Base-by-base conservation (phyloP, 495 filamentous ascomycete species). In the Lasiosphaeriaceae sp. region DNA sequence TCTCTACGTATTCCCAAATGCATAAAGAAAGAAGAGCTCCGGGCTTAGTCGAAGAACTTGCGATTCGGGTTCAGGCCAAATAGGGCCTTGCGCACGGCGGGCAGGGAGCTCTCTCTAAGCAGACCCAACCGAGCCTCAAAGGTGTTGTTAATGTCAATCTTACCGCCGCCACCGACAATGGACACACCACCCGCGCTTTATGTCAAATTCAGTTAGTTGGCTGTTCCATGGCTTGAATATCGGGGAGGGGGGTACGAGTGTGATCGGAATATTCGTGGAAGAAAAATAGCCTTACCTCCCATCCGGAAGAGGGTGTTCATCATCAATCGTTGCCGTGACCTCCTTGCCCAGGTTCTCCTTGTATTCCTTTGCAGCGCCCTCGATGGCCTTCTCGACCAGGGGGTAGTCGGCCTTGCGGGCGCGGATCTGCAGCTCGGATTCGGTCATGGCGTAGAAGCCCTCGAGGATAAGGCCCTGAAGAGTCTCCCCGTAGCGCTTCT, bases 61-160 rank as follows among this genome's bases (percentile, higher is more conserved):
- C 95, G 84, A 80, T 96, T 96, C 49, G 82, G 78, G 76, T 97
- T 97, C 75, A 88, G 83, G 43, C 95, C 95, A 66, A 97, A 97
- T 39, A 99, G 76, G 3, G 83, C 86, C 69, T 87, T 81, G 59
- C 95, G 83, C 60, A 99, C 85, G 31, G 85, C 85, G 12, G 95
- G 95, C 41, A 97, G 80, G 24, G 89, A 90, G 62, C 89, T 90
- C 53, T 84, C 84, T 70, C 93, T 85, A 39, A 97, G 82, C 54
- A 97, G 76, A 58, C 84, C 85, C 72, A 99, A 77, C 53, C 95
- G 85, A 68, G 96, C 89, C 63, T 97, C 95, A 48, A 97, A 86
- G 23, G 94, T 97, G 75, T 99, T 97, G 83, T 96, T 91, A 70
- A 99, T 96, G 61, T 96, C 90, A 71, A 99, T 97, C 80, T 92